Conservation (phyloP, 805 yeast genomes). For the Kluyveromyces nonfermentans region DNA sequence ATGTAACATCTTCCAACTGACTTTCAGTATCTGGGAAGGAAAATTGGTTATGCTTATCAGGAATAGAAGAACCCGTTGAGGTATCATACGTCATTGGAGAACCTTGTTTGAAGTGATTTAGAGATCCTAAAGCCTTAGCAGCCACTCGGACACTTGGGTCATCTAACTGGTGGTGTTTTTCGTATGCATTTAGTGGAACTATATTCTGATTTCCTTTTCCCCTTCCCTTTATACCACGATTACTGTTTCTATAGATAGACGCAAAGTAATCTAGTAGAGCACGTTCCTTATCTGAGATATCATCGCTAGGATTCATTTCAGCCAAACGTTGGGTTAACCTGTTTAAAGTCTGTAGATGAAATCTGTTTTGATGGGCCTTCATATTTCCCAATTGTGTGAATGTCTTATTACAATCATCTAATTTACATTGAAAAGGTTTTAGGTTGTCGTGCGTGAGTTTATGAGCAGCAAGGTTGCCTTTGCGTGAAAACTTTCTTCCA, state of each 20-base stretch:
- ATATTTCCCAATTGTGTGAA: conserved; percentile 90
- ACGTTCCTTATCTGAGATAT: conserved; percentile 52
- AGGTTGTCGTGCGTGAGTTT: conserved; percentile 68
- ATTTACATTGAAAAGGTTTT: conserved; percentile 69
- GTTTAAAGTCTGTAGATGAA: conserved; percentile 66
- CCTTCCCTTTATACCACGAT: conserved; percentile 86
- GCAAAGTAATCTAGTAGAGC: conserved; percentile 71
- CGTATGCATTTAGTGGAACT: conserved; percentile 3
- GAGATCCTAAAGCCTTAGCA: conserved; percentile 10
- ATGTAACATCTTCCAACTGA: conserved; percentile 2
- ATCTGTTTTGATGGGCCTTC: conserved; percentile 89
- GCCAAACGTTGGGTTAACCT: conserved; percentile 59
- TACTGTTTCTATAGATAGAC: conserved; percentile 74
- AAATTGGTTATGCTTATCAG: conserved; percentile 3
- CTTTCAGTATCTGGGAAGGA: neutral
- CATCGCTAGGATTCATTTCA: conserved; percentile 42
- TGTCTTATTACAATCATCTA: conserved; percentile 73
- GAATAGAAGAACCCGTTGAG: neutral
- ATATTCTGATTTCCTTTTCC: conserved; percentile 43
- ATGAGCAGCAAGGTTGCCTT: conserved; percentile 90
- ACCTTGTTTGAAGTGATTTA: conserved; percentile 3
- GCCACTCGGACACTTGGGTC: conserved; percentile 6
- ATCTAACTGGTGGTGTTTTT: conserved; percentile 2
- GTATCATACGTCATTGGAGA: conserved; percentile 4
- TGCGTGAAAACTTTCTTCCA: conserved; percentile 69